These are phyloP conservation scores for Tylopilus sp. DNA, from an alignment of 1,284 basidiomycete genomes.

Conservation along the genomic window DNA sequence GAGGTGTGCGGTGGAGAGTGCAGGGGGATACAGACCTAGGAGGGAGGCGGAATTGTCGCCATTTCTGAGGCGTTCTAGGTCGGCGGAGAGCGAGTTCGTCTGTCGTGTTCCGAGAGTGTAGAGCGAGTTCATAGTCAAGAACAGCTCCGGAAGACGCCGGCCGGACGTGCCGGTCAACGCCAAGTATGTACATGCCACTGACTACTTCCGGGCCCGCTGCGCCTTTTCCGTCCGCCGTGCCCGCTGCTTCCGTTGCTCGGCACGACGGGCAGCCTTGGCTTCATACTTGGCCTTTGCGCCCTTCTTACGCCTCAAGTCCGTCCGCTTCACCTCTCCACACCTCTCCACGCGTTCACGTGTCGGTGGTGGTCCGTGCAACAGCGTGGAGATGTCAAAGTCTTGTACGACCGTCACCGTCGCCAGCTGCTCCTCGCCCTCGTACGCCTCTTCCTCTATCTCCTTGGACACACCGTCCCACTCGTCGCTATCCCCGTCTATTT, in stretches of 20 bases:
- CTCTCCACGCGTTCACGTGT: background rate
- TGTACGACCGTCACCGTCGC: slow-evolving; percentile 80
- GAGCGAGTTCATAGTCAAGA: slow-evolving; percentile 79
- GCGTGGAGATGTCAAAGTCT: slow-evolving; percentile 66
- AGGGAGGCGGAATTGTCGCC: slow-evolving; percentile 79
- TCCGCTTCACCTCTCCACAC: slow-evolving; percentile 2
- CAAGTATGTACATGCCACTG: slow-evolving; percentile 15
- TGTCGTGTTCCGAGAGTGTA: slow-evolving; percentile 92
- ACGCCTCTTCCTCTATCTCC: slow-evolving; percentile 54
- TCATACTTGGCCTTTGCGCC: slow-evolving; percentile 48
- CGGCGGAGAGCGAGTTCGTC: slow-evolving; percentile 82
- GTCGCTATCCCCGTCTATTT: slow-evolving; percentile 41
- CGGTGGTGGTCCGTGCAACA: slow-evolving; percentile 47
- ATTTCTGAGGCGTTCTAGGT: slow-evolving; percentile 76
- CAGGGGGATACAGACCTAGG: slow-evolving; percentile 56
- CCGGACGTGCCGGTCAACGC: slow-evolving; percentile 10
- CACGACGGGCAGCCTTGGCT: slow-evolving; percentile 56
- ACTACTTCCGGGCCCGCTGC: slow-evolving; percentile 47
- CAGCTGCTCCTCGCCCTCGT: slow-evolving; percentile 71
- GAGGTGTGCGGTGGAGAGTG: too few species aligned
- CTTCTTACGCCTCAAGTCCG: slow-evolving; percentile 3
- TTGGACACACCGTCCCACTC: slow-evolving; percentile 31
- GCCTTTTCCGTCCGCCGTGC: slow-evolving; percentile 64
- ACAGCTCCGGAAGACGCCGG: slow-evolving; percentile 9
- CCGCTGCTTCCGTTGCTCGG: slow-evolving; percentile 53